Base-by-base conservation (phyloP, 164 flowering plant genomes). In the Akebia trifoliata region DNA sequence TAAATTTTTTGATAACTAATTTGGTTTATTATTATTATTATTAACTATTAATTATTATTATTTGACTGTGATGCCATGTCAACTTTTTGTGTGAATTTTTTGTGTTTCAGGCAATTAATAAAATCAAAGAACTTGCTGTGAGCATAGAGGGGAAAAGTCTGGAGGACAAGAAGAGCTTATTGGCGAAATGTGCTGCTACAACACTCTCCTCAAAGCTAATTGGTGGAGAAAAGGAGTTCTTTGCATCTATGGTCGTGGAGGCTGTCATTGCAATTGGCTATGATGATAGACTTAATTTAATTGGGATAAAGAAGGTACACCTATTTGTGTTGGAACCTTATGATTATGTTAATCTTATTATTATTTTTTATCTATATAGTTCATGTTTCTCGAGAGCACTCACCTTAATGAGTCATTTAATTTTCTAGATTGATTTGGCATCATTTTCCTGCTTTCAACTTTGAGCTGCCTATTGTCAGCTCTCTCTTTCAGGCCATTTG, bases 141-240 rank as follows among this genome's bases (percentile, higher is more conserved):
- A 90, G 97, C 60, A 94, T 94, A 50, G 96, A 94, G 69, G 96
- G 99, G 28, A 86, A 85, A 74, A 86, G 93, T 72, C 62, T 83
- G 17, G 97, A 90, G 56, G 99, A 90, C 58, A 90, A 88, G 86
- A 90, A 86, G 70, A 65, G 60, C 60, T 71, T 94, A 37, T 66
- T 94, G 52, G 89, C 81, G 2, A 94, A 86, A 72, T 94, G 99
- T 80, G 99, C 97, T 67, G 96, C 85, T 32, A 94, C 97, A 2
- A 90, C 99, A 25, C 89, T 90, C 34, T 84, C 93, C 7, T 94
- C 97, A 7, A 94, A 94, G 75, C 93, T 94, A n/a, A 90, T 90
- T 74, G 95, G 95, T 67, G 97, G 99, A 29, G 97, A 94, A 58
- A 94, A 94, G 77, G 96, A 90, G 57, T 94, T 90, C 62, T 90